Percentiles rank a stretch among this genome's conserved stretches.
Evolutionary conservation across 805 yeast species (phyloP).

Genomic region (Suhomyces tanzawaensis): DNA sequence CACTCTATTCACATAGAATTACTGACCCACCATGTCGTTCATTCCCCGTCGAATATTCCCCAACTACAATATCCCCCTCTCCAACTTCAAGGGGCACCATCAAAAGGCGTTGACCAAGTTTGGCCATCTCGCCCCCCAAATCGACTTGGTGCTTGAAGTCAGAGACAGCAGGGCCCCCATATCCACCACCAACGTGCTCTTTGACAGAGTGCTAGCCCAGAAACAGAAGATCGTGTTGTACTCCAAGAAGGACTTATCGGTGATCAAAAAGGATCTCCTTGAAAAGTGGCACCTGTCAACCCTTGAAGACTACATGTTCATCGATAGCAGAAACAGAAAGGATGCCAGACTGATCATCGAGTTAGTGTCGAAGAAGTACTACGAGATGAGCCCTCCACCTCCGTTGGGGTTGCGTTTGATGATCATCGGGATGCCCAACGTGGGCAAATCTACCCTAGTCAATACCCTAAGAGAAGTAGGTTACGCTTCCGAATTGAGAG

Average conservation of each 20-base stretch:
- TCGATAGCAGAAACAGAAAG: slow-evolving; percentile 53
- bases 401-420: slow-evolving; percentile 78
- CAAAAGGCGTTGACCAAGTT: slow-evolving; percentile 69
- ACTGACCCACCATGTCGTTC: slow-evolving; percentile 53
- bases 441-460: slow-evolving; percentile 89
- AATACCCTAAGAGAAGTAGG: slow-evolving; percentile 61
- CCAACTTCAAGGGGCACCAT: slow-evolving; percentile 92
- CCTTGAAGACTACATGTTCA: slow-evolving; percentile 39
- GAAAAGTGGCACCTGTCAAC: slow-evolving; percentile 31
- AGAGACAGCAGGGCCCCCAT: slow-evolving; percentile 90
- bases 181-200: slow-evolving; percentile 74
- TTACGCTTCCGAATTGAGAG: slow-evolving; percentile 19
- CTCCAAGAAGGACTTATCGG: slow-evolving; percentile 68
- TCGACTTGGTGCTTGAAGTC: slow-evolving; percentile 79
- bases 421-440: slow-evolving; percentile 94
- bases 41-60: slow-evolving; percentile 76
- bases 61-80: slow-evolving; percentile 59
- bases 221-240: slow-evolving; percentile 65
- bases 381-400: slow-evolving; percentile 60
- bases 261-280: slow-evolving; percentile 35
- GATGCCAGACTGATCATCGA: slow-evolving; percentile 54
- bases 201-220: slow-evolving; percentile 61
- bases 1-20: no score
- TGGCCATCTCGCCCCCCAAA: slow-evolving; percentile 68
- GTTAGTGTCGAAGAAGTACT: slow-evolving; percentile 44